A percentile compares a stretch with the other conserved stretches of the same genome.
phyloP scores from a whole-genome alignment of 306 rosid species.

The Clitoria ternatea region DNA sequence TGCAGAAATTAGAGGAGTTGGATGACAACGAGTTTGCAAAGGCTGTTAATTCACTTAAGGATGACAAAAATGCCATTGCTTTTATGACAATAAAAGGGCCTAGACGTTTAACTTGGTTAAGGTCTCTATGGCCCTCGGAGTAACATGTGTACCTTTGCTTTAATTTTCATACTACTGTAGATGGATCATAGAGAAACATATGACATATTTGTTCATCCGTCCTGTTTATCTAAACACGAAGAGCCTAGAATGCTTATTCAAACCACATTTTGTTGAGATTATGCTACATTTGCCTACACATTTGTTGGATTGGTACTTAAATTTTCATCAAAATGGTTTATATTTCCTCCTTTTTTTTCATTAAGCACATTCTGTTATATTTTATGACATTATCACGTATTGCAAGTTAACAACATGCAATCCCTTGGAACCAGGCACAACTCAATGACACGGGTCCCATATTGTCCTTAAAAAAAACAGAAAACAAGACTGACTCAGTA shows the following conservation, averaged over 20 bases:
- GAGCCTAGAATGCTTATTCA: not conserved
- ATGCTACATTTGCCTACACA: not conserved
- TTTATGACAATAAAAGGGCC: slow-evolving; percentile 33
- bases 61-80: slow-evolving; percentile 37
- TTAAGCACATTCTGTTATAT: not conserved
- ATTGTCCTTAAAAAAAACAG: too few relatives aligned
- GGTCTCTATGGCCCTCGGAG: slow-evolving; percentile 31
- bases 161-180: not conserved
- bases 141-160: not conserved
- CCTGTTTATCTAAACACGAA: not conserved
- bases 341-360: not conserved
- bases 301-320: not conserved
- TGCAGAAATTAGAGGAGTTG: slow-evolving; percentile 38
- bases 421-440: not conserved
- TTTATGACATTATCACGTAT: not conserved
- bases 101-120: slow-evolving; percentile 33
- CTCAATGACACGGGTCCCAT: not conserved
- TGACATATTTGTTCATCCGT: not conserved
- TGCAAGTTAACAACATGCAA: not conserved
- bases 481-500: too few relatives aligned
- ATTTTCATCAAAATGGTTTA: not conserved
- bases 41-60: slow-evolving; percentile 35
- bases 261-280: not conserved
- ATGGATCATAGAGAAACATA: not conserved
- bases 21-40: slow-evolving; percentile 31